Base-by-base conservation (phyloP, 441 rosid genomes). In the Populus hybrid region DNA sequence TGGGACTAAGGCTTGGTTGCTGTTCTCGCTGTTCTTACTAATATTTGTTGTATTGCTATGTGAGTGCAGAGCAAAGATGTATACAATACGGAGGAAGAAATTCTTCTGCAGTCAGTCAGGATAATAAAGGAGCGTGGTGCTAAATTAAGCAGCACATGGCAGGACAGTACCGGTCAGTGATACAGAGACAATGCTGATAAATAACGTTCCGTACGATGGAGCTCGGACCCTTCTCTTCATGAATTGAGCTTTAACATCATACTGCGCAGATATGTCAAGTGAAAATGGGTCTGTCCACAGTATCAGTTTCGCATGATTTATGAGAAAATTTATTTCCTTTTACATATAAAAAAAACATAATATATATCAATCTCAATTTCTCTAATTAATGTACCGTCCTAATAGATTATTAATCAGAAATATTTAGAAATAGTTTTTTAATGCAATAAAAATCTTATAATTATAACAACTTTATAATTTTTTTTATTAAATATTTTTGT, bases 101-200 rank as follows among this genome's bases (percentile, higher is more conserved):
- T 94, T 76, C 91, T 92, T 69, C 78, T 94, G 70, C 92, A 87
- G 80, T 81, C 92, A 1, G 94, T 87, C 70, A 81, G 74, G 83
- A 89, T 94, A 82, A 86, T 93, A 67, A 87, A 88, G 88, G 83
- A 86, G 79, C 92, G 91, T 9, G 97, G 97, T 76, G 97, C 88
- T n/a, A 77, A 77, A 19, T 77, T 94, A 63, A 97, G 98, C 77
- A 79, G 79, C 79, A 76, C 87, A 67, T 83, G 82, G 83, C 84
- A 84, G 68, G 81, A 83, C 24, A 72, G 53, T 6, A 59, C 63
- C 63, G 38, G 57, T 75, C 75, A 30, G 42, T 82, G 81, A 86
- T 69, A 24, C 74, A 30, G 42, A 79, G 81, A 86, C 66, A 24
- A 71, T 6, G 21, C 67, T 57, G 71, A 59, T 28, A 40, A 40